Percentiles rank a stretch among this genome's conserved stretches.
phyloP scores from a whole-genome alignment of 345 rosid genomes.

The Linum usitatissimum region DNA sequence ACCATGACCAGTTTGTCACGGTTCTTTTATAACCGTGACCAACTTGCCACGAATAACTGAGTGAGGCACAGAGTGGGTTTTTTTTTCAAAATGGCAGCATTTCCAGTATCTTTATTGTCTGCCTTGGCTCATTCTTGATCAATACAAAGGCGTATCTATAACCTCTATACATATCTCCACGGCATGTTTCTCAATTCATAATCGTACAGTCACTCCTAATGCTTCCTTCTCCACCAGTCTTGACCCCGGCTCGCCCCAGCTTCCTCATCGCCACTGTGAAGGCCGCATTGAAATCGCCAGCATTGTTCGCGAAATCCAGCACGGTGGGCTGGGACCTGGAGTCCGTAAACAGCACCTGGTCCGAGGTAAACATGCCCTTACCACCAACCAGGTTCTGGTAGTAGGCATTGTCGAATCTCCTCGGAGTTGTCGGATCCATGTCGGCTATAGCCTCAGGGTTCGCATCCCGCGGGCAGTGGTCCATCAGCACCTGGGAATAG shows the following conservation, averaged over 20 bases:
- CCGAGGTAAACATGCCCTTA: conserved; percentile 14
- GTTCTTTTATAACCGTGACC: too few species aligned
- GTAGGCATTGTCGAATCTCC: conserved; percentile 4
- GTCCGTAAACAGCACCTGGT: conserved; percentile 5
- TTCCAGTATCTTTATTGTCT: too few species aligned
- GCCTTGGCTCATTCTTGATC: too few species aligned
- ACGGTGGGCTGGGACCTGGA: conserved; percentile 7
- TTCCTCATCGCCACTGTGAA: conserved; percentile 12
- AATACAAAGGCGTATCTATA: background rate
- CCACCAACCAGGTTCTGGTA: conserved; percentile 15
- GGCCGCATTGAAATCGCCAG: conserved; percentile 12
- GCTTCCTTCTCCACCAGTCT: conserved; percentile 11
- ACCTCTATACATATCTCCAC: too few species aligned
- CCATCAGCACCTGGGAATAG: conserved; percentile 10
- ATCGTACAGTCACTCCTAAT: conserved; percentile 17
- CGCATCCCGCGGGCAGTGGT: conserved; percentile 7
- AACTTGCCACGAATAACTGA: too few species aligned
- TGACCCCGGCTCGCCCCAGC: conserved; percentile 15
- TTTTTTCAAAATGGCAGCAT: too few species aligned
- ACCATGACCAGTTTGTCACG: too few species aligned
- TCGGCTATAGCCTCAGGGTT: conserved; percentile 16
- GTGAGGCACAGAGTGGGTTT: too few species aligned
- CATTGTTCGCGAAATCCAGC: conserved; percentile 9
- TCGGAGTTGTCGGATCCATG: conserved; percentile 1
- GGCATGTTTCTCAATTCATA: background rate